These are phyloP conservation scores for Stachybotrys echinatus DNA, from an alignment of 2,329 filamentous ascomycete genomes.

Conservation along the genomic window DNA sequence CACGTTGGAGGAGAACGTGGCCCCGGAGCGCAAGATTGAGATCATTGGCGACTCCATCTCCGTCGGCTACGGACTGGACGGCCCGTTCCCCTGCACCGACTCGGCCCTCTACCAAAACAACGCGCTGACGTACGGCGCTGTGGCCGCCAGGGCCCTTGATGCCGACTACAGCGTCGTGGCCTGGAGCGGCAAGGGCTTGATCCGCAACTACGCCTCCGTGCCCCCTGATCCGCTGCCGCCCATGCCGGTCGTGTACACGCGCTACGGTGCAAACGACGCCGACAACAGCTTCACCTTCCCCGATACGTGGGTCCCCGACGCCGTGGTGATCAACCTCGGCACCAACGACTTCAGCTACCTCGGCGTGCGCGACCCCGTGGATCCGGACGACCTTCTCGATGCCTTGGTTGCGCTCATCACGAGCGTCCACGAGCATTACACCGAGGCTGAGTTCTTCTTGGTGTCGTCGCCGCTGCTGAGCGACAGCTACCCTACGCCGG, in stretches of 20 bases:
- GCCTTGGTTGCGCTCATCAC: conserved; percentile 25
- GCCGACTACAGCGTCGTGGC: conserved; percentile 38
- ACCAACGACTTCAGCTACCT: conserved; percentile 38
- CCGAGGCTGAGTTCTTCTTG: conserved; percentile 31
- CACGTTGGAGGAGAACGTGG: conserved; percentile 11
- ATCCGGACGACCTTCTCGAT: conserved; percentile 17
- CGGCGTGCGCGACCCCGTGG: conserved; percentile 18
- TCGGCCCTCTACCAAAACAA: conserved; percentile 31
- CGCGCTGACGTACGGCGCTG: conserved; percentile 34
- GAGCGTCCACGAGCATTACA: conserved; percentile 26
- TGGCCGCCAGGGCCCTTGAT: conserved; percentile 31
- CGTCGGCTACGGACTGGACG: conserved; percentile 38
- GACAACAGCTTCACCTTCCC: conserved; percentile 32
- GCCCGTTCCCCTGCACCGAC: conserved; percentile 31
- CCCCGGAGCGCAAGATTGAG: conserved; percentile 30
- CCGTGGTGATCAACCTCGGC: conserved; percentile 37
- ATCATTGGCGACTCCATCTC: conserved; percentile 39
- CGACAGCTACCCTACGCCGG: conserved; percentile 28
- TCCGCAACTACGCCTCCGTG: conserved; percentile 29
- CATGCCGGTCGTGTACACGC: conserved; percentile 35
- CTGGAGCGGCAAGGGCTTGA: conserved; percentile 38
- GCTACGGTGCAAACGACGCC: conserved; percentile 34
- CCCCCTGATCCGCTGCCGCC: conserved; percentile 22
- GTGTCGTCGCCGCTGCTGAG: conserved; percentile 32
- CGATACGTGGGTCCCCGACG: conserved; percentile 17